Evolutionary conservation across 2,329 filamentous ascomycete species (phyloP).

Genomic region (Diaporthe sp.): DNA sequence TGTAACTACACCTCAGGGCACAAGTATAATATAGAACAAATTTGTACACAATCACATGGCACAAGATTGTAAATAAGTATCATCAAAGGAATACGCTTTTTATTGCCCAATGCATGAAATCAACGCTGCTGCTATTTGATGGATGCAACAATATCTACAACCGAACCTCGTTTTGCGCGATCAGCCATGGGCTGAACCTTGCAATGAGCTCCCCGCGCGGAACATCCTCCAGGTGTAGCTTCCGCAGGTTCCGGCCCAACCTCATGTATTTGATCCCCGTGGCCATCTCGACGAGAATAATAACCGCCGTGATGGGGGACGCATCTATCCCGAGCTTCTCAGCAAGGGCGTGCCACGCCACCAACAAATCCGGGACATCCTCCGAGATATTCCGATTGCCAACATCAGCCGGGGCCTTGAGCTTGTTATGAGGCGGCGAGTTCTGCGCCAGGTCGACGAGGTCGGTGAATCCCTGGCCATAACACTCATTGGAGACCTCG

Average conservation of each 20-base stretch:
- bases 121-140: background rate
- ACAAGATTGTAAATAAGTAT: background rate
- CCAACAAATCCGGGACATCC: slow-evolving; percentile 43
- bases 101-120: background rate
- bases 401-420: slow-evolving; percentile 41
- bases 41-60: no score
- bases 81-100: background rate
- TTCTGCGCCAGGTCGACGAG: slow-evolving; percentile 43
- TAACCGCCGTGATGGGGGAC: slow-evolving; percentile 41
- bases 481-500: slow-evolving; percentile 45
- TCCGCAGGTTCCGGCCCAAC: slow-evolving; percentile 39
- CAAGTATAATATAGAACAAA: background rate
- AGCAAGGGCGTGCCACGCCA: slow-evolving; percentile 42
- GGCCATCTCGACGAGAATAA: slow-evolving; percentile 41
- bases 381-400: slow-evolving; percentile 43
- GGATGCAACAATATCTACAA: background rate
- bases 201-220: background rate
- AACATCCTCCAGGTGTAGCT: background rate
- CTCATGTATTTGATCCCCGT: slow-evolving; percentile 39
- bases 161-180: background rate
- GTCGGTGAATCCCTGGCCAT: slow-evolving; percentile 42
- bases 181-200: slow-evolving; percentile 18
- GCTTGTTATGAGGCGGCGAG: slow-evolving; percentile 43
- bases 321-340: slow-evolving; percentile 42
- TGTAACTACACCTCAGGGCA: background rate